phyloP scores from a whole-genome alignment of 768 basidiomycete genomes.

The Heimioporus sp. region DNA sequence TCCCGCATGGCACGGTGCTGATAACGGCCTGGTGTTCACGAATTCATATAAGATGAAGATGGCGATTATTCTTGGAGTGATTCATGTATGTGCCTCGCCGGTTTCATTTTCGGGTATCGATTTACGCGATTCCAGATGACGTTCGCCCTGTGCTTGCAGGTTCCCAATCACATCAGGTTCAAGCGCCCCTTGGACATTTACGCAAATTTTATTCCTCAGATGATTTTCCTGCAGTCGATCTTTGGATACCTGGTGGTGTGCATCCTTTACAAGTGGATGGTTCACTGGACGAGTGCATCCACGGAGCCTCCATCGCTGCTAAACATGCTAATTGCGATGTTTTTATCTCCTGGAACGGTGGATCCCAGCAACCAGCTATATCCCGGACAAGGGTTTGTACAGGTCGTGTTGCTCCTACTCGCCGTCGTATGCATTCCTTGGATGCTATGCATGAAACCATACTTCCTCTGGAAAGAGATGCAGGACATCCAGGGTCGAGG shows the following conservation, averaged over 20 bases:
- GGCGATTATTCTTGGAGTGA: slow-evolving; percentile 94
- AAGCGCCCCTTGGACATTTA: slow-evolving; percentile 84
- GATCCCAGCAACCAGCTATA: slow-evolving; percentile 71
- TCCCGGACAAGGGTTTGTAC: slow-evolving; percentile 82
- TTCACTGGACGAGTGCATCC: slow-evolving; percentile 79
- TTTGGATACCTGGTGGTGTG: slow-evolving; percentile 95
- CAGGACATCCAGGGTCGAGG: slow-evolving; percentile 80
- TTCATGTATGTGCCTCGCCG: slow-evolving; percentile 64
- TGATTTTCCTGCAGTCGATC: slow-evolving; percentile 96
- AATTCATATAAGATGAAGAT: slow-evolving; percentile 99
- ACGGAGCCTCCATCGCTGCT: slow-evolving; percentile 83
- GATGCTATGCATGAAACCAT: slow-evolving; percentile 92
- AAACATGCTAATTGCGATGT: slow-evolving; percentile 97
- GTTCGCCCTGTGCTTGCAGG: slow-evolving; percentile 93
- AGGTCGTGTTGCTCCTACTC: slow-evolving; percentile 71
- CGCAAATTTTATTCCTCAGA: slow-evolving; percentile 94
- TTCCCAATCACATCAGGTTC: slow-evolving; percentile 95
- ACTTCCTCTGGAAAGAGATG: slow-evolving; percentile 88
- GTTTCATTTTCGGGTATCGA: slow-evolving; percentile 2
- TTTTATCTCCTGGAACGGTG: slow-evolving; percentile 84
- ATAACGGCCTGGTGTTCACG: slow-evolving; percentile 88
- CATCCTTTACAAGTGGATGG: slow-evolving; percentile 96
- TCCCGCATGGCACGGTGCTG: slow-evolving; percentile 91
- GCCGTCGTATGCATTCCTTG: slow-evolving; percentile 92
- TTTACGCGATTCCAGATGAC: slow-evolving; percentile 73